Evolutionary conservation across 176 grass and related monocot species (phyloP).

Genomic region (Tillandsia leiboldiana): DNA sequence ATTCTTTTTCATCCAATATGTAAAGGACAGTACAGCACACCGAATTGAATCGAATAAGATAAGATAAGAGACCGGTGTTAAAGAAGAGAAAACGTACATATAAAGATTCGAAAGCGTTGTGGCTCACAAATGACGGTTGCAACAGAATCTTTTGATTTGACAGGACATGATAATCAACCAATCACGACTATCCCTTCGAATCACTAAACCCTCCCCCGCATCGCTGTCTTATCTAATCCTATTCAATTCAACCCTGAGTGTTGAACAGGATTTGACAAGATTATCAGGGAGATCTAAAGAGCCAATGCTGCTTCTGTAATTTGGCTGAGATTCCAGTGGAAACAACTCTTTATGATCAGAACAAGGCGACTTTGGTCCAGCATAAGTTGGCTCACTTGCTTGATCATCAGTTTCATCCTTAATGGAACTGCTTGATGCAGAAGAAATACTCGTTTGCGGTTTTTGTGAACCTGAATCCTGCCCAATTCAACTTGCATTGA

Average conservation of each 20-base stretch:
- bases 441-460: neutral
- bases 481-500: neutral
- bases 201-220: no score
- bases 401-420: neutral
- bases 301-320: neutral
- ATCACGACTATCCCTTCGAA: no score
- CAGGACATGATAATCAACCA: no score
- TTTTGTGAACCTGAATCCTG: constrained; percentile 11
- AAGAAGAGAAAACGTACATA: no score
- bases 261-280: neutral
- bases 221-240: no score
- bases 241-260: no score
- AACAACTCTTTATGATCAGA: neutral
- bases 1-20: neutral
- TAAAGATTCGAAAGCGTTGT: no score
- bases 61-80: no score
- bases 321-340: neutral
- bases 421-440: neutral
- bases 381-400: neutral
- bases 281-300: neutral
- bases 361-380: neutral
- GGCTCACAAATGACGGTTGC: no score
- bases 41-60: no score
- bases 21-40: no score
- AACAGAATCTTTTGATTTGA: no score